Evolutionary conservation across 148 eudicot species (phyloP).

Genomic region (Mesembryanthemum crystallinum): DNA sequence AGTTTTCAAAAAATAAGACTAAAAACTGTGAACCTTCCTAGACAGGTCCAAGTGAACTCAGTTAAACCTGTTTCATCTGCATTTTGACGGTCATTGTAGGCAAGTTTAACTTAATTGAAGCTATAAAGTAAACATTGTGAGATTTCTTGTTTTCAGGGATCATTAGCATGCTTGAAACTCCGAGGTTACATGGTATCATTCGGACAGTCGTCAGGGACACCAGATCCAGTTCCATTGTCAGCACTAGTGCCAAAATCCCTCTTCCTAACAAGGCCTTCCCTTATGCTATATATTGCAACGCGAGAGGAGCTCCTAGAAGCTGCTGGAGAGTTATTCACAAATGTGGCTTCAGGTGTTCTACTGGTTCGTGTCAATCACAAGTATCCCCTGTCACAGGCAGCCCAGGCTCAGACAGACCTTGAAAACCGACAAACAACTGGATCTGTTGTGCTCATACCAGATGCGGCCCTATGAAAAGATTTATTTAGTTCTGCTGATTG

Average conservation of each 20-base stretch:
- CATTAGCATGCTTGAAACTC: slow-evolving; percentile 66
- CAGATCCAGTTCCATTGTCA: slow-evolving; percentile 67
- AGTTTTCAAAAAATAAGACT: no score
- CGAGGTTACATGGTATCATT: slow-evolving; percentile 74
- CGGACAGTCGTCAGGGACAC: slow-evolving; percentile 72
- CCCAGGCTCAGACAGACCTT: slow-evolving; percentile 79
- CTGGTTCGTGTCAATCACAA: slow-evolving; percentile 70
- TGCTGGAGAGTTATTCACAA: slow-evolving; percentile 67
- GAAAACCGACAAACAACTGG: slow-evolving; percentile 71
- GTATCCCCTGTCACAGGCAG: slow-evolving; percentile 76
- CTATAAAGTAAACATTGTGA: not conserved
- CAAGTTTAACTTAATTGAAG: not conserved
- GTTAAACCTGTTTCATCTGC: not conserved
- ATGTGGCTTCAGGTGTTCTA: slow-evolving; percentile 52
- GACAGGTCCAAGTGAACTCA: no score
- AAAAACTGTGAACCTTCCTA: no score
- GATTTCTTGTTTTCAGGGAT: slow-evolving; percentile 49
- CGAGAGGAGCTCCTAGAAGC: slow-evolving; percentile 69
- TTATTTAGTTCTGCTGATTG: no score
- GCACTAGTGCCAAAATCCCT: slow-evolving; percentile 65
- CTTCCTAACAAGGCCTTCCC: slow-evolving; percentile 60
- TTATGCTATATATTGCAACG: slow-evolving; percentile 51
- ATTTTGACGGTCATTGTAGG: not conserved
- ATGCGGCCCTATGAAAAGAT: slow-evolving; percentile 21
- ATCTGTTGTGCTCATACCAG: slow-evolving; percentile 80